A percentile compares a stretch with the other conserved stretches of the same genome.
These are phyloP conservation scores for Myxozyma lipomycoides DNA, from an alignment of 805 yeast genomes.

Conservation along the genomic window DNA sequence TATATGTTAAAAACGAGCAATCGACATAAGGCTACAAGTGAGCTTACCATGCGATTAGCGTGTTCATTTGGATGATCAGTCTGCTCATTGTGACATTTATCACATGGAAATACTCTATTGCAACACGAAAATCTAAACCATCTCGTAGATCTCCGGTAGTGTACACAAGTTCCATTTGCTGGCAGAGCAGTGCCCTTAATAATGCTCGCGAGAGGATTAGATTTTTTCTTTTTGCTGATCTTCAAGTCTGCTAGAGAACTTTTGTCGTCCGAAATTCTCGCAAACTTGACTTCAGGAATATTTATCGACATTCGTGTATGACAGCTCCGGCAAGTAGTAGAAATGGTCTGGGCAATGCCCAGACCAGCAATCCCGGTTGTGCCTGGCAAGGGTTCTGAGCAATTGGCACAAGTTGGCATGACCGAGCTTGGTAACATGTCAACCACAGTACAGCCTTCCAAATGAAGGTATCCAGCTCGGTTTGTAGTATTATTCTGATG, in stretches of 20 bases:
- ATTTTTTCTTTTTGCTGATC: slow-evolving; percentile 9
- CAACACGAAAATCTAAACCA: slow-evolving; percentile 47
- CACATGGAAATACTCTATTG: slow-evolving; percentile 43
- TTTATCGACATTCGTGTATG: slow-evolving; percentile 37
- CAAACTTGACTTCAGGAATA: slow-evolving; percentile 37
- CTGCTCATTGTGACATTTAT: slow-evolving; percentile 41
- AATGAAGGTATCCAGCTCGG: slow-evolving; percentile 35
- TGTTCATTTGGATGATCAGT: slow-evolving; percentile 39
- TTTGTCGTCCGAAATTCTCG: slow-evolving; percentile 33
- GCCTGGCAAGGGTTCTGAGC: slow-evolving; percentile 32
- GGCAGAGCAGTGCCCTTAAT: slow-evolving; percentile 42
- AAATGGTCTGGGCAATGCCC: slow-evolving; percentile 36
- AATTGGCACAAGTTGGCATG: slow-evolving; percentile 38
- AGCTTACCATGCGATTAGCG: slow-evolving; percentile 39
- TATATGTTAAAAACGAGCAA: not conserved
- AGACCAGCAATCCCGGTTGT: slow-evolving; percentile 35
- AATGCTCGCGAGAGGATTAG: slow-evolving; percentile 29
- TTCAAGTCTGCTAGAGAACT: not conserved
- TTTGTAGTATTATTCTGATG: slow-evolving; percentile 33
- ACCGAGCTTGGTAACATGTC: slow-evolving; percentile 40
- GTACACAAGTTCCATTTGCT: slow-evolving; percentile 40
- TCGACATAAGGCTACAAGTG: not conserved
- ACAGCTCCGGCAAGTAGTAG: slow-evolving; percentile 39
- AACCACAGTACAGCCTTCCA: slow-evolving; percentile 38
- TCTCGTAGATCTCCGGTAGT: slow-evolving; percentile 41